phyloP scores from a whole-genome alignment of 345 rosid genomes.

The Citrus maxima region DNA sequence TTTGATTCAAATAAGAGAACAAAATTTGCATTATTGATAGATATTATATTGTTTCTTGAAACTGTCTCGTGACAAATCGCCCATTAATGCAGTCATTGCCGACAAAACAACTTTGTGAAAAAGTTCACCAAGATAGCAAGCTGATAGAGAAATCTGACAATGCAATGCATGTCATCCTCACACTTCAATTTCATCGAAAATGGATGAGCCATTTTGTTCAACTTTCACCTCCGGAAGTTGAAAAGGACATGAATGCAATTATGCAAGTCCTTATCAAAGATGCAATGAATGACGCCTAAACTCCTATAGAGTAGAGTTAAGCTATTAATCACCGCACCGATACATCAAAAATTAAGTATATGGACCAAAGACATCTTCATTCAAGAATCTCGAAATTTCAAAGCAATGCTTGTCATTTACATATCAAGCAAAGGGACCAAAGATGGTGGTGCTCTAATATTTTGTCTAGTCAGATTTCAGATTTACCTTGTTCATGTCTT shows the following conservation, averaged over 20 bases:
- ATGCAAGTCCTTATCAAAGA: too few relatives aligned
- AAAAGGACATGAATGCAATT: background rate
- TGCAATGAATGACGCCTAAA: too few relatives aligned
- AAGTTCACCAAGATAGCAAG: background rate
- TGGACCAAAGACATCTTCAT: background rate
- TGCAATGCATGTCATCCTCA: background rate
- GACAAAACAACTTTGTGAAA: background rate
- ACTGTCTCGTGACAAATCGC: background rate
- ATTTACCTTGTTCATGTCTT: background rate
- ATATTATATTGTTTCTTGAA: background rate
- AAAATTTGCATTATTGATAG: too few relatives aligned
- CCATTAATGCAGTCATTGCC: background rate
- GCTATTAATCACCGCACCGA: too few relatives aligned
- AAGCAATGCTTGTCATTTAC: background rate
- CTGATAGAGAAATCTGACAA: background rate
- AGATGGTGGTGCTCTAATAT: background rate
- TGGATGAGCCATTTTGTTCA: too few relatives aligned
- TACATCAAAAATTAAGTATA: too few relatives aligned
- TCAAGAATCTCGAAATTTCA: background rate
- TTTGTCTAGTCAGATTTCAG: background rate
- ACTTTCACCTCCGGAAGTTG: background rate
- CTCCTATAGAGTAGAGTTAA: too few relatives aligned
- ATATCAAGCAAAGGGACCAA: background rate
- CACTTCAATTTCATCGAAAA: background rate
- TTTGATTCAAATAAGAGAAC: too few relatives aligned